phyloP scores from a whole-genome alignment of 805 yeast genomes.

The Candida boidinii region DNA sequence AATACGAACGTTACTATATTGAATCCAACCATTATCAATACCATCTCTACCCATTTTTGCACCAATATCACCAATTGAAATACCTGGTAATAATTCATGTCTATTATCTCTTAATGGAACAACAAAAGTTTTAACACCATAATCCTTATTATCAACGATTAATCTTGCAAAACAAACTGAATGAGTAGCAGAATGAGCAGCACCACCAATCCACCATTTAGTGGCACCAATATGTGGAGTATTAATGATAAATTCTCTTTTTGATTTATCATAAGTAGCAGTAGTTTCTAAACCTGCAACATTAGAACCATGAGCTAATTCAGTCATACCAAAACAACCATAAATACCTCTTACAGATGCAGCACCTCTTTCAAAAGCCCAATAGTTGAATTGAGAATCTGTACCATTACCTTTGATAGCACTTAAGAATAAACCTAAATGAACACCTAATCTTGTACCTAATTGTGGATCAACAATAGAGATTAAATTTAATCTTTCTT shows the following conservation, averaged over 20 bases:
- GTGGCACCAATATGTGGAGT: conserved; percentile 92
- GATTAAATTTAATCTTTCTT: conserved; percentile 48
- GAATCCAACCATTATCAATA: conserved; percentile 96
- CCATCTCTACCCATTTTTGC: conserved; percentile 95
- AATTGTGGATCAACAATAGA: conserved; percentile 71
- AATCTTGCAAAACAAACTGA: conserved; percentile 79
- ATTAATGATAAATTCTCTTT: conserved; percentile 64
- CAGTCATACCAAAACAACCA: conserved; percentile 94
- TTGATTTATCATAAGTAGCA: conserved; percentile 62
- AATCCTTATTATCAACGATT: conserved; percentile 72
- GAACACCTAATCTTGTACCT: conserved; percentile 80
- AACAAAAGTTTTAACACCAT: conserved; percentile 88
- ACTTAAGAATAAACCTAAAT: conserved; percentile 74
- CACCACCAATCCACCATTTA: conserved; percentile 99
- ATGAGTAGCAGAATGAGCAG: conserved; percentile 91
- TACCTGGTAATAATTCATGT: conserved; percentile 70
- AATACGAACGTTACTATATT: conserved; percentile 72
- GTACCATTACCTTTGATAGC: conserved; percentile 88
- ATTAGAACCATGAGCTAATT: conserved; percentile 87
- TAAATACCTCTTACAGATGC: conserved; percentile 49
- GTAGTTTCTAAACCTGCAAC: conserved; percentile 93
- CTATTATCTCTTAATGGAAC: conserved; percentile 78
- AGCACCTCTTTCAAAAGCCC: conserved; percentile 71
- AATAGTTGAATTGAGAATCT: conserved; percentile 69
- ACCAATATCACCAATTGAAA: conserved; percentile 86